Evolutionary conservation across 345 rosid genomes (phyloP).

Genomic region (Turritis glabra): DNA sequence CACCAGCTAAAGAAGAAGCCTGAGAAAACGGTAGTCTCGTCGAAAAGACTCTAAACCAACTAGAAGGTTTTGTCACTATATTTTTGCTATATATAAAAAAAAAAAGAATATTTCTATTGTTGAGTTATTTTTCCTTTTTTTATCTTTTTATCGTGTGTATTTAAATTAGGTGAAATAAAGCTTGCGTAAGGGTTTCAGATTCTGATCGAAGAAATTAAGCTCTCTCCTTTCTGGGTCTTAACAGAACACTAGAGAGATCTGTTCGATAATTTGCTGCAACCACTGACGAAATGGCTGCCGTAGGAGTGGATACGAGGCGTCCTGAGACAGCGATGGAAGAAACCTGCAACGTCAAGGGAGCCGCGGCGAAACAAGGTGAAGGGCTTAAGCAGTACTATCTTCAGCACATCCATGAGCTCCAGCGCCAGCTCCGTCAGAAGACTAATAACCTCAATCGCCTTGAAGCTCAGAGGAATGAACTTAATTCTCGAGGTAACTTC

Average conservation of each 20-base stretch:
- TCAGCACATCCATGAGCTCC: slow-evolving; percentile 85
- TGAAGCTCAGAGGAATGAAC: slow-evolving; percentile 95
- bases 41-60: neutral
- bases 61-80: neutral
- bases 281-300: slow-evolving; percentile 44
- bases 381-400: slow-evolving; percentile 88
- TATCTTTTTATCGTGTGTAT: neutral
- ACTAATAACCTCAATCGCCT: slow-evolving; percentile 90
- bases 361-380: slow-evolving; percentile 74
- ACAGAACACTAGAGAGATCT: neutral
- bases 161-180: neutral
- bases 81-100: neutral
- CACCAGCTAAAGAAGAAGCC: too few relatives aligned
- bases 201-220: slow-evolving; percentile 16
- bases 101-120: neutral
- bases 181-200: slow-evolving; percentile 31
- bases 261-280: slow-evolving; percentile 7
- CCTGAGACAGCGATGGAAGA: slow-evolving; percentile 44
- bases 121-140: neutral
- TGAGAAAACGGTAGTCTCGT: too few relatives aligned
- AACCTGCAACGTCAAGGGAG: slow-evolving; percentile 49
- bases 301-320: slow-evolving; percentile 43
- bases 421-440: slow-evolving; percentile 78
- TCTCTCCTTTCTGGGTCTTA: neutral
- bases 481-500: slow-evolving; percentile 77